Evolutionary conservation across 1,139 yeast genomes (phyloP), one percentile per base, ranked within the genome.

Genomic region (Hanseniaspora sp.): DNA sequence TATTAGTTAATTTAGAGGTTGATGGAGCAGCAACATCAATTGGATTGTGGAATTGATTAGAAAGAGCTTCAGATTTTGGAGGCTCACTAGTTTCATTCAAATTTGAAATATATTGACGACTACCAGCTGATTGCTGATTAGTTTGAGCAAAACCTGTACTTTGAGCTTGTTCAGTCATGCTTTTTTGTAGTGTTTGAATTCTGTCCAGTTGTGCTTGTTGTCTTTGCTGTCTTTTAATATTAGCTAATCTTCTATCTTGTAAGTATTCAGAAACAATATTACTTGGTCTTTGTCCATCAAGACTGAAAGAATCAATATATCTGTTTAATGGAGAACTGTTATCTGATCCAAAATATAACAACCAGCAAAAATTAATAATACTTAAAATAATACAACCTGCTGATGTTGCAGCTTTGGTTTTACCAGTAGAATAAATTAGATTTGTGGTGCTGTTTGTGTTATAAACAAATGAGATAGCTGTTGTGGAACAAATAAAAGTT

Each of bases 331-430:
- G 92, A 28, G 87, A 78, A 56, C 80, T 80, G 45, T 85, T 85
- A 62, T 83, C 90, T 39, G 85, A 82, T 17, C 92, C 97, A 66
- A 84, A 86, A 69, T 88, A 90, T 57, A 88, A 73, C 55, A 90
- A 75, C 95, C 96, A 92, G 52, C 78, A 72, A 55, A 85, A 65
- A 66, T 90, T 86, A 58, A 87, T 74, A 67, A 90, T 86, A 29
- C 94, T 81, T 53, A 87, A 72, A 56, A 92, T 72, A 58, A 92
- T 85, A 62, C 86, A 83, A 5, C 98, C 98, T 0, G 97, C 96
- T 1, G 95, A 87, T 18, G 95, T 90, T 40, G 96, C 94, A 55
- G 86, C 85, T 42, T 79, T 79, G n/a, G 83, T 71, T 12, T 85
- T 76, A 18, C 74, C 72, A 23, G 78, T 71, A 46, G 75, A 69